These are phyloP conservation scores for Sindora glabra DNA, from an alignment of 306 rosid species.

Conservation along the genomic window DNA sequence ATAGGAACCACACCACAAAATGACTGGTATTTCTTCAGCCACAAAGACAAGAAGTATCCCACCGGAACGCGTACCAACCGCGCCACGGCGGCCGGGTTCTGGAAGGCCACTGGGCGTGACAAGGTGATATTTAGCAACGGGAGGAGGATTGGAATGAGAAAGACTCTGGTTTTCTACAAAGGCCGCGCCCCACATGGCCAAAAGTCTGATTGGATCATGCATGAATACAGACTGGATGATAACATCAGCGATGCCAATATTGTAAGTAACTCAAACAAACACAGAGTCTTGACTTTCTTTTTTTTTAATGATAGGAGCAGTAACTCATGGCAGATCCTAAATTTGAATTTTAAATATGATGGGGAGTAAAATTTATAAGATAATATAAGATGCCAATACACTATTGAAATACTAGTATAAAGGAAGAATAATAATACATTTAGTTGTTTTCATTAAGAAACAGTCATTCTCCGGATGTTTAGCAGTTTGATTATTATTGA, in stretches of 20 bases:
- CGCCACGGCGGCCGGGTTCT: slow-evolving; percentile 84
- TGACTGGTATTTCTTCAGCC: slow-evolving; percentile 97
- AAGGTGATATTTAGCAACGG: slow-evolving; percentile 65
- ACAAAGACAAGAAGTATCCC: slow-evolving; percentile 95
- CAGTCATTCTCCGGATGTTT: too few species aligned
- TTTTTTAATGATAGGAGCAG: too few species aligned
- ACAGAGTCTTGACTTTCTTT: too few species aligned
- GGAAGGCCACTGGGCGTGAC: slow-evolving; percentile 98
- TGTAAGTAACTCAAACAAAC: slow-evolving; percentile 32
- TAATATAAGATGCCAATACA: too few species aligned
- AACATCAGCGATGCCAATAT: slow-evolving; percentile 25
- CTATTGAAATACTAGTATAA: too few species aligned
- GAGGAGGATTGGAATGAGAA: slow-evolving; percentile 83
- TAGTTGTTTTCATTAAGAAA: too few species aligned
- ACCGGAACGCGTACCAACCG: slow-evolving; percentile 91
- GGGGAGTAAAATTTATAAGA: too few species aligned
- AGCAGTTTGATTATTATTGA: too few species aligned
- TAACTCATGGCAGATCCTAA: too few species aligned
- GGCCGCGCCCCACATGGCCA: slow-evolving; percentile 96
- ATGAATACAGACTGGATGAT: slow-evolving; percentile 83
- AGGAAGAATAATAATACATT: too few species aligned
- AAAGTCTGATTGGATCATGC: slow-evolving; percentile 97
- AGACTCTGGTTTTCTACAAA: slow-evolving; percentile 87
- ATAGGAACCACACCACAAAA: slow-evolving; percentile 94
- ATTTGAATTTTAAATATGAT: too few species aligned